Conservation (phyloP, 2,329 filamentous ascomycete genomes). For the Pyricularia grisea region DNA sequence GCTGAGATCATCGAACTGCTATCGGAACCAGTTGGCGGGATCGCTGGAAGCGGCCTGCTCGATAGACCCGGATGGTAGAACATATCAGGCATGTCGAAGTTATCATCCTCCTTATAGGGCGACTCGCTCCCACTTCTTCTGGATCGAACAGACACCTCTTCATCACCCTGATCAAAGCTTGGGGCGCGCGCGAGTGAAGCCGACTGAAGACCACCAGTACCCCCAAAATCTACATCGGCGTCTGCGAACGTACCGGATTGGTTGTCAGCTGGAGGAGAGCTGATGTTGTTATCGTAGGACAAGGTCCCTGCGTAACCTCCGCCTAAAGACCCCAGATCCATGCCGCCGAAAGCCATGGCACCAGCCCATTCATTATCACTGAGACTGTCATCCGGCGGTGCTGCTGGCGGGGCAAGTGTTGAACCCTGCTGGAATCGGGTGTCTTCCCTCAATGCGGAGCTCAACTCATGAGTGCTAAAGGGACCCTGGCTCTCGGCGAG, state of each 20-base stretch:
- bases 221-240: conserved; percentile 75
- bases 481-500: conserved; percentile 85
- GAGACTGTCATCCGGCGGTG: conserved; percentile 40
- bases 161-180: conserved; percentile 87
- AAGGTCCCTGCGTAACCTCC: conserved; percentile 55
- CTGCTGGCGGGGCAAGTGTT: conserved; percentile 28
- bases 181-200: conserved; percentile 53
- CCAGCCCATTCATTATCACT: conserved; percentile 63
- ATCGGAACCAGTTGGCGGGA: conserved; percentile 49
- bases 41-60: conserved; percentile 52
- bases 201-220: conserved; percentile 79
- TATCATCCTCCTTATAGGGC: conserved; percentile 59
- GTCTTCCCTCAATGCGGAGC: conserved; percentile 72
- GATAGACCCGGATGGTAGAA: conserved; percentile 85
- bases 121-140: conserved; percentile 55
- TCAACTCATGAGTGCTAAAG: conserved; percentile 75
- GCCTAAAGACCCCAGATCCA: conserved; percentile 67
- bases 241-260: conserved; percentile 33
- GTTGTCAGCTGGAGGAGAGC: conserved; percentile 38
- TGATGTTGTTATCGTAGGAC: conserved; percentile 38
- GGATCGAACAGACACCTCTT: conserved; percentile 51
- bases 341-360: conserved; percentile 19
- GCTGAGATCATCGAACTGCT: conserved; percentile 40
- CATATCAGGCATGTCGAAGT: conserved; percentile 53
- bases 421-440: conserved; percentile 47